A percentile compares a stretch with the other conserved stretches of the same genome.
Evolutionary conservation across 2,329 filamentous ascomycete species (phyloP).

Genomic region (Sporothrix globosa): DNA sequence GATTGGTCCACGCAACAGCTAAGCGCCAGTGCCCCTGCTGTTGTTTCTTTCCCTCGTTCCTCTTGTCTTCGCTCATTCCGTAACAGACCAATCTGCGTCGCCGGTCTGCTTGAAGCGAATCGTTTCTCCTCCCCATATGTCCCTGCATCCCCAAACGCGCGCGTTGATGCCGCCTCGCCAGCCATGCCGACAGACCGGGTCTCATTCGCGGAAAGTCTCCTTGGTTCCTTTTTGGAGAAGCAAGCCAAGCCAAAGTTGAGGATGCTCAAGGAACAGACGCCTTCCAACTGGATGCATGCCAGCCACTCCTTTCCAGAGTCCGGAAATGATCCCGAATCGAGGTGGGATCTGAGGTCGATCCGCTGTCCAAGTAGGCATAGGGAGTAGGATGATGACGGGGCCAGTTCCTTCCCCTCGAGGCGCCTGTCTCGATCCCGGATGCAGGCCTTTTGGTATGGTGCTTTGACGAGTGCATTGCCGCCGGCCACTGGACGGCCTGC

Average conservation of each 20-base stretch:
- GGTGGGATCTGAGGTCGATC: constrained; percentile 3
- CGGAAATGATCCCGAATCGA: constrained; percentile 16
- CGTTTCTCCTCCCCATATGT: not conserved
- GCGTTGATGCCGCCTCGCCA: constrained; percentile 2
- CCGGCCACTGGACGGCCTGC: not conserved
- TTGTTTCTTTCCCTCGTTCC: not conserved
- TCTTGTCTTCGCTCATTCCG: not conserved
- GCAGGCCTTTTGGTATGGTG: not conserved
- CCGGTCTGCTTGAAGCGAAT: not conserved
- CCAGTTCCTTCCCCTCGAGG: not conserved
- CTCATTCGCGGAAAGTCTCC: not conserved
- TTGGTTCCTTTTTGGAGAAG: not conserved
- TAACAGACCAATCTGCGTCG: constrained; percentile 11
- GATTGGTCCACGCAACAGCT: constrained; percentile 20
- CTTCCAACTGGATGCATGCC: not conserved
- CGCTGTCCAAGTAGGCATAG: not conserved
- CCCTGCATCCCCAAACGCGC: constrained; percentile 14
- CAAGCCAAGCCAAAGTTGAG: not conserved
- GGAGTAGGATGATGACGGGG: not conserved
- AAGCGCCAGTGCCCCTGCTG: constrained; percentile 20
- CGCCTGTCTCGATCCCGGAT: constrained; percentile 12
- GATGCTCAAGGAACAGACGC: not conserved
- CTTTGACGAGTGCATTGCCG: not conserved
- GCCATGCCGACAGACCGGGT: not conserved
- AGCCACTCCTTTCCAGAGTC: not conserved